Percentiles rank a stretch among this genome's conserved stretches.
Evolutionary conservation across 805 yeast genomes (phyloP).

Genomic region (Sugiyamaella boreocaroliniensis): DNA sequence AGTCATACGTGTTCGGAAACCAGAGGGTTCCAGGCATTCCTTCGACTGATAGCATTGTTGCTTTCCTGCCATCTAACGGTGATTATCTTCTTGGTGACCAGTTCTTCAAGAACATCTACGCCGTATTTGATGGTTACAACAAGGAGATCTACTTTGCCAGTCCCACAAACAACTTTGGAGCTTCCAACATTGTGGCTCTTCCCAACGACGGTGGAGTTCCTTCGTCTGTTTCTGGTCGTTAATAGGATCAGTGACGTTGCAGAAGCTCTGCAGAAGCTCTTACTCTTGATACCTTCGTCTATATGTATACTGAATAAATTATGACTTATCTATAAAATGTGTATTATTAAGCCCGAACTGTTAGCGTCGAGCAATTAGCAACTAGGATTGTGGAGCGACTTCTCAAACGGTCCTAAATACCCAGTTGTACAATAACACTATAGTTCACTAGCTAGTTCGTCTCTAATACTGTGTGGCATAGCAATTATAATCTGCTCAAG

Average conservation of each 20-base stretch:
- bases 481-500: too few relatives aligned
- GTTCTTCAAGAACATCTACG: conserved; percentile 30
- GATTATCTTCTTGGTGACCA: conserved; percentile 29
- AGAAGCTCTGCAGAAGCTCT: too few relatives aligned
- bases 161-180: background rate
- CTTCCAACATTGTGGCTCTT: background rate
- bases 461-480: too few relatives aligned
- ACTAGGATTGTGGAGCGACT: too few relatives aligned
- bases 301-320: too few relatives aligned
- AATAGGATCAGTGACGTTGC: background rate
- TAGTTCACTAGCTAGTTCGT: too few relatives aligned
- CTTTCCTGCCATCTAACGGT: conserved; percentile 24
- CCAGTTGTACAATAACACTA: too few relatives aligned
- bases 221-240: background rate
- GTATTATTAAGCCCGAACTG: too few relatives aligned
- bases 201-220: background rate
- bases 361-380: too few relatives aligned
- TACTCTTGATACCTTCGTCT: too few relatives aligned
- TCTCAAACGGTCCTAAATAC: too few relatives aligned
- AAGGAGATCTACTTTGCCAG: conserved; percentile 27
- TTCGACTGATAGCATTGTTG: conserved; percentile 7
- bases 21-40: background rate
- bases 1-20: conserved; percentile 21
- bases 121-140: conserved; percentile 31
- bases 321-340: too few relatives aligned